Conservation (phyloP, 805 yeast genomes). For the Wickerhamiella alocasiicola region DNA sequence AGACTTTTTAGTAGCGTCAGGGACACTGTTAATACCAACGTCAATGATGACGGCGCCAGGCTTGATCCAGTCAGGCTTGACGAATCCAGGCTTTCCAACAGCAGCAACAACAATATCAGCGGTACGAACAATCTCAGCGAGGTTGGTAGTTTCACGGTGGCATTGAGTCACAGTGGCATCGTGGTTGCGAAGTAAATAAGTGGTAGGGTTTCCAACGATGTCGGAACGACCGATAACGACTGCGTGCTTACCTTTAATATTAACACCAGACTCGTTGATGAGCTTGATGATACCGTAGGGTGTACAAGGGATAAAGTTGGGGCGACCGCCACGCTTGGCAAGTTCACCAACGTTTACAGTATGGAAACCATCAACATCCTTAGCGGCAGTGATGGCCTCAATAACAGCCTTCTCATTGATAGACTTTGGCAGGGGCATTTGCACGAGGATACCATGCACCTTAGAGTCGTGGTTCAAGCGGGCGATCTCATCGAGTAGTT, state of each 20-base stretch:
- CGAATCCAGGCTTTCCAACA: conserved; percentile 72
- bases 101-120: conserved; percentile 95
- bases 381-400: conserved; percentile 61
- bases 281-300: conserved; percentile 86
- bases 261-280: conserved; percentile 52
- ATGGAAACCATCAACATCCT: conserved; percentile 94
- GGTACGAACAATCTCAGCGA: conserved; percentile 42
- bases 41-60: conserved; percentile 81
- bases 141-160: conserved; percentile 60
- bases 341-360: conserved; percentile 82
- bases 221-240: conserved; percentile 95
- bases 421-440: conserved; percentile 77
- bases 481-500: conserved; percentile 43
- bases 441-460: conserved; percentile 81
- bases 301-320: conserved; percentile 83
- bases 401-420: conserved; percentile 71
- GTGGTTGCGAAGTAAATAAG: conserved; percentile 63
- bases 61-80: conserved; percentile 80
- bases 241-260: conserved; percentile 62
- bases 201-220: conserved; percentile 90
- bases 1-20: conserved; percentile 58
- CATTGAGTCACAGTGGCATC: conserved; percentile 80
- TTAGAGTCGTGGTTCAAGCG: conserved; percentile 56
- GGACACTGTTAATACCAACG: conserved; percentile 86
- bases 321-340: conserved; percentile 73